Percentiles rank a stretch among this genome's conserved stretches.
Evolutionary conservation across 345 rosid genomes (phyloP).

Genomic region (Melaleuca quinquenervia): DNA sequence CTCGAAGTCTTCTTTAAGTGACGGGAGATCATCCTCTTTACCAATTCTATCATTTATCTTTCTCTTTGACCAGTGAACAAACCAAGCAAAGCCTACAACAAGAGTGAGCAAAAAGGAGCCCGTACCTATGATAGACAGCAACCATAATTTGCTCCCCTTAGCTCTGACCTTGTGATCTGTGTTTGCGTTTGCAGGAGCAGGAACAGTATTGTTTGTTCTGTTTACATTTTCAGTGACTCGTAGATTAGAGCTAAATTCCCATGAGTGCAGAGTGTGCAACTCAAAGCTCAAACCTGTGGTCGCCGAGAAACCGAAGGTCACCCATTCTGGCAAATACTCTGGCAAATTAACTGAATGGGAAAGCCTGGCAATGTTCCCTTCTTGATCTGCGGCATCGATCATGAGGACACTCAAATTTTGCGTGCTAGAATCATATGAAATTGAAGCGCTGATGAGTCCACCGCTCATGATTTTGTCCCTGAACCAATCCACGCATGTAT

Average conservation of each 20-base stretch:
- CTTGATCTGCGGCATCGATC: neutral
- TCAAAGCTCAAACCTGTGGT: neutral
- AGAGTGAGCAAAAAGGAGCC: neutral
- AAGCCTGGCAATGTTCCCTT: neutral
- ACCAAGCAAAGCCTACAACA: neutral
- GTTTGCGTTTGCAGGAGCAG: neutral
- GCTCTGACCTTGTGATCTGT: neutral
- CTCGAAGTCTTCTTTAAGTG: neutral
- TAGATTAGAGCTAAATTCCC: slow-evolving; percentile 7
- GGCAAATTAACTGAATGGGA: neutral
- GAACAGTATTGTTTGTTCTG: neutral
- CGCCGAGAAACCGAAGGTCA: slow-evolving; percentile 13
- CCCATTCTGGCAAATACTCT: slow-evolving; percentile 5
- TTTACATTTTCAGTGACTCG: neutral
- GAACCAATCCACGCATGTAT: neutral
- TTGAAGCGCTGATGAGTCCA: neutral
- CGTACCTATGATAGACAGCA: neutral
- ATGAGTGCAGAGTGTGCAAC: neutral
- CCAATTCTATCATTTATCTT: neutral
- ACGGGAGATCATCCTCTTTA: neutral
- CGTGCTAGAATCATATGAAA: neutral
- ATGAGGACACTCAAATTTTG: neutral
- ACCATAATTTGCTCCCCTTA: neutral
- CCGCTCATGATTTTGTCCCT: neutral
- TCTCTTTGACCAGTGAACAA: neutral